Percentiles rank a stretch among this genome's conserved stretches.
phyloP scores from a whole-genome alignment of 768 basidiomycete genomes.

The Mycena rebaudengoi region DNA sequence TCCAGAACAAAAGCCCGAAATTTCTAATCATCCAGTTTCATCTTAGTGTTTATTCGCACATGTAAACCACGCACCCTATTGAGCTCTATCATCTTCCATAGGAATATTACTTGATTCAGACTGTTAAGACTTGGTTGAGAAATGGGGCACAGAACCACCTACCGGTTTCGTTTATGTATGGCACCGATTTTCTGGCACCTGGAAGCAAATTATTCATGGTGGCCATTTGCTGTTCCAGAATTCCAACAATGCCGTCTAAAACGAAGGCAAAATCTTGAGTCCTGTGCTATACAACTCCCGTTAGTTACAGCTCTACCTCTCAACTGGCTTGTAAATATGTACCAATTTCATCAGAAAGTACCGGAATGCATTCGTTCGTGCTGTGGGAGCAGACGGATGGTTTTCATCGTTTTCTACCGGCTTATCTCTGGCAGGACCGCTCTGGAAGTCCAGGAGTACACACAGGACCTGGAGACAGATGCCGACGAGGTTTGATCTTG shows the following conservation, averaged over 20 bases:
- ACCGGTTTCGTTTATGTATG: conserved; percentile 87
- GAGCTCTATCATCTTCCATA: conserved; percentile 93
- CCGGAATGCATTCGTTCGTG: conserved; percentile 86
- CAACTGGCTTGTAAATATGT: conserved; percentile 9
- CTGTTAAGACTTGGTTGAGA: not conserved
- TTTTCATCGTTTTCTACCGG: conserved; percentile 51
- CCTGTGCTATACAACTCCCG: conserved; percentile 75
- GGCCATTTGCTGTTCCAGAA: conserved; percentile 80
- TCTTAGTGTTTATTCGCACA: not conserved
- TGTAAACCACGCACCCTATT: conserved; percentile 73
- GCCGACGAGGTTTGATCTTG: conserved; percentile 74
- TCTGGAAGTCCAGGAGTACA: conserved; percentile 82
- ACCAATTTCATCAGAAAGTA: conserved; percentile 93
- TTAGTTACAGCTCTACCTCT: conserved; percentile 13
- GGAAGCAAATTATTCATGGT: conserved; percentile 80
- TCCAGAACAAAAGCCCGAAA: conserved; percentile 85
- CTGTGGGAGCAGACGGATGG: conserved; percentile 57
- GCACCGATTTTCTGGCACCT: conserved; percentile 84
- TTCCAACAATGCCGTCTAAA: conserved; percentile 70
- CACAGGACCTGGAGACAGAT: conserved; percentile 82
- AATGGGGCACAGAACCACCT: conserved; percentile 37
- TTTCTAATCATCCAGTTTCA: conserved; percentile 64
- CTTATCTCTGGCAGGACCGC: conserved; percentile 72
- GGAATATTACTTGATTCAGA: conserved; percentile 63
- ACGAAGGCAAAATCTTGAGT: conserved; percentile 90